Evolutionary conservation across 768 basidiomycete genomes (phyloP).

Genomic region (Obba rivulosa): DNA sequence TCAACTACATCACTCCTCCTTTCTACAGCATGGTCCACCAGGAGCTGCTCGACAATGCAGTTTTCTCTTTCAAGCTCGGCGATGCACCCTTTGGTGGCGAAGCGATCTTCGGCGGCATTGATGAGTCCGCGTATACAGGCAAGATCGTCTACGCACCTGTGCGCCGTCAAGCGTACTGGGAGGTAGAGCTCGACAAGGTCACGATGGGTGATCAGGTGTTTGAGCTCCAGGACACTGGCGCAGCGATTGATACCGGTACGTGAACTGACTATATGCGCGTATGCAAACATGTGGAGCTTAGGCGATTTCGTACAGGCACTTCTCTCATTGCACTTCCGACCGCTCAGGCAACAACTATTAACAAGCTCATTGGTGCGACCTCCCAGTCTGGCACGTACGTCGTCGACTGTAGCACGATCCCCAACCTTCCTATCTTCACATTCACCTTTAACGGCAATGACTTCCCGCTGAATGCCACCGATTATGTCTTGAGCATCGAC

Average conservation of each 20-base stretch:
- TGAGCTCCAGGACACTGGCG: constrained; percentile 90
- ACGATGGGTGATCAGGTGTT: constrained; percentile 81
- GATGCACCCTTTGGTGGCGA: constrained; percentile 83
- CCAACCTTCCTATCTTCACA: constrained; percentile 76
- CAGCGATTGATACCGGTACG: constrained; percentile 84
- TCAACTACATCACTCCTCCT: constrained; percentile 88
- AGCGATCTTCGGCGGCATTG: constrained; percentile 88
- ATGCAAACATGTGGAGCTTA: too few relatives aligned
- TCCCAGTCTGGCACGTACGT: constrained; percentile 96
- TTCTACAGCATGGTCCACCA: constrained; percentile 92
- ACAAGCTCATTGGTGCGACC: constrained; percentile 91
- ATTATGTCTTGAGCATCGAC: constrained; percentile 87
- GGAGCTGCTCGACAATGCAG: constrained; percentile 71
- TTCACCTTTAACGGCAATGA: constrained; percentile 80
- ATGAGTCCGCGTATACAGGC: constrained; percentile 70
- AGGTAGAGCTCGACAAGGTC: constrained; percentile 89
- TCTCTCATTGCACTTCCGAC: constrained; percentile 90
- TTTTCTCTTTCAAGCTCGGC: constrained; percentile 94
- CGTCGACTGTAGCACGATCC: constrained; percentile 81
- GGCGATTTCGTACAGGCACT: constrained; percentile 64
- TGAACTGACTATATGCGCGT: background rate
- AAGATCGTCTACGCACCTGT: constrained; percentile 83
- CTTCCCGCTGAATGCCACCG: constrained; percentile 73
- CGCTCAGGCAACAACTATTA: constrained; percentile 97
- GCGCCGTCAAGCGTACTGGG: constrained; percentile 96